Conservation (phyloP, 179 eudicot genomes). For the Kewa caespitosa region DNA sequence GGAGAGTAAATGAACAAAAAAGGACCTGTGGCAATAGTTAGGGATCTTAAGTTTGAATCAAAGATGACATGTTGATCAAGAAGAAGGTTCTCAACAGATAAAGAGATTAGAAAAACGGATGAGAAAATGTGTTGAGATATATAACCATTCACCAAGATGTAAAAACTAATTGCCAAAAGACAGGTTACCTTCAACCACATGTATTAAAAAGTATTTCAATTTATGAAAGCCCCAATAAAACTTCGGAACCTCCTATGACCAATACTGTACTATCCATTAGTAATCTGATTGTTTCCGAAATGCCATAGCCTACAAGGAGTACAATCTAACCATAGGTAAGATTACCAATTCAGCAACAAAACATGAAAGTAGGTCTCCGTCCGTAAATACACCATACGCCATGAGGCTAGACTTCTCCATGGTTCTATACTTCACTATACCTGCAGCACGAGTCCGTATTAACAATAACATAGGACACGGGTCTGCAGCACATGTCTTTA, state of each 20-base stretch:
- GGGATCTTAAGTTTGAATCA: conserved; percentile 3
- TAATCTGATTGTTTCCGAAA: not conserved
- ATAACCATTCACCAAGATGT: not conserved
- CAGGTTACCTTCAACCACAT: not conserved
- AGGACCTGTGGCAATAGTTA: conserved; percentile 12
- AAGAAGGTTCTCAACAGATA: not conserved
- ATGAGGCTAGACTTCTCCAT: too few species aligned
- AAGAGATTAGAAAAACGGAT: not conserved
- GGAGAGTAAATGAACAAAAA: conserved; percentile 20
- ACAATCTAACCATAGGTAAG: not conserved
- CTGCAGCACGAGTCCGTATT: too few species aligned
- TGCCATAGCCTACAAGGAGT: not conserved
- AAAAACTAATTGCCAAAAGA: not conserved
- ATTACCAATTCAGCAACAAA: not conserved
- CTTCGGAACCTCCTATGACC: not conserved
- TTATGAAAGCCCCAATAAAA: too few species aligned
- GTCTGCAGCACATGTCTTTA: too few species aligned
- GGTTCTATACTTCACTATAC: too few species aligned
- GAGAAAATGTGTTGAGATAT: too few species aligned
- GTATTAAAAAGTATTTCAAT: not conserved
- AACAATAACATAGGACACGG: too few species aligned
- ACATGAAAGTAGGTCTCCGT: not conserved
- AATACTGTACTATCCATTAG: not conserved
- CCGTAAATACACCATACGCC: too few species aligned
- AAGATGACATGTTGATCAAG: not conserved